phyloP scores from a whole-genome alignment of 306 rosid species.

The Prunus mira region DNA sequence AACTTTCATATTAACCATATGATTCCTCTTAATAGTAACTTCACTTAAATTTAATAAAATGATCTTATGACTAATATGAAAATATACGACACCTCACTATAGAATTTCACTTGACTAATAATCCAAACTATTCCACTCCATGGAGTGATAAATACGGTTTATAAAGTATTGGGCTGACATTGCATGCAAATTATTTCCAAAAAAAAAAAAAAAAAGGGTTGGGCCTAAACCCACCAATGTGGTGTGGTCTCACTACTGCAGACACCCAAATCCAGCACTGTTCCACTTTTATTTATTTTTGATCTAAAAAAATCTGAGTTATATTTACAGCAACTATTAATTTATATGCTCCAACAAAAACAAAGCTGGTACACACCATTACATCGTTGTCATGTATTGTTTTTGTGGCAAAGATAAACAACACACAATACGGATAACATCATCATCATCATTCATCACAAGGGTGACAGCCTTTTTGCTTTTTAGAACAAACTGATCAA shows the following conservation, averaged over 20 bases:
- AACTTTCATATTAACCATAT: no score
- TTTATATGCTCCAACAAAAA: not conserved
- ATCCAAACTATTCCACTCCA: no score
- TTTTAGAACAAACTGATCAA: no score
- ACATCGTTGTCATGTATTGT: not conserved
- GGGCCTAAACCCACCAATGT: not conserved
- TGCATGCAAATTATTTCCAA: not conserved
- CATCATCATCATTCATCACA: not conserved
- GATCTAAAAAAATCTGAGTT: not conserved
- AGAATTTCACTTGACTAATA: no score
- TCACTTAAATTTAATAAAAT: no score
- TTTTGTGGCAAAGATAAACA: not conserved
- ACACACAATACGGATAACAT: not conserved
- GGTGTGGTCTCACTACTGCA: no score
- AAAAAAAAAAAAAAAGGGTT: not conserved
- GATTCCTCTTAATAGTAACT: fast-evolving
- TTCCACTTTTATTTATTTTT: not conserved
- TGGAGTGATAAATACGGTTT: not conserved
- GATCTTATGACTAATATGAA: no score
- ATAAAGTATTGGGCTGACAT: not conserved
- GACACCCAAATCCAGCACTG: not conserved
- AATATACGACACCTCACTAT: no score
- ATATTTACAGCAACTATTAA: not conserved
- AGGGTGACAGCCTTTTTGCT: not conserved
- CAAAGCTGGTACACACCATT: not conserved